These are phyloP conservation scores for Linnemannia schmuckeri DNA, from an alignment of 192 early-diverging fungal species.

Conservation along the genomic window DNA sequence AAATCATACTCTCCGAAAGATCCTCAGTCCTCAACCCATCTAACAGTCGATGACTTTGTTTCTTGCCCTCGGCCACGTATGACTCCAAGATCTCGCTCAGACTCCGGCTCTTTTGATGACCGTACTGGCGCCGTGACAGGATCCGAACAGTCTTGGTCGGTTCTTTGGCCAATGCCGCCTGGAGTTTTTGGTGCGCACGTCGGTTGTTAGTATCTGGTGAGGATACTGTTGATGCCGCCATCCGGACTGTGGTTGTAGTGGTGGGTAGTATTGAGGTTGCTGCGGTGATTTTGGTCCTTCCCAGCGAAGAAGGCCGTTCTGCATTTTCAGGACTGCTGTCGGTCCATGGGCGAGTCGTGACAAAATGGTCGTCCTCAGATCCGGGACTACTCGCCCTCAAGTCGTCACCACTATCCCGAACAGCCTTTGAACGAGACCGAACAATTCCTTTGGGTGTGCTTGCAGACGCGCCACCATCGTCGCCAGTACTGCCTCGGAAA, in stretches of 20 bases:
- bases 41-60: conserved; percentile 17
- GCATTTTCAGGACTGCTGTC: neutral
- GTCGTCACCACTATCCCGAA: neutral
- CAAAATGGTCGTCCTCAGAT: conserved; percentile 36
- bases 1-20: conserved; percentile 47
- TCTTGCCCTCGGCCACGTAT: conserved; percentile 23
- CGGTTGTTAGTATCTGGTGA: neutral
- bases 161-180: neutral
- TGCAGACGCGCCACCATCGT: neutral
- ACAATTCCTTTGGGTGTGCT: neutral
- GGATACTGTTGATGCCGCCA: neutral
- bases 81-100: conserved; percentile 32
- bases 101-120: conserved; percentile 46
- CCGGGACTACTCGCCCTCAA: neutral
- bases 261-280: neutral
- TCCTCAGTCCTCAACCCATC: conserved; percentile 4
- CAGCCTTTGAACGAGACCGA: neutral
- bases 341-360: conserved; percentile 27
- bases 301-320: neutral
- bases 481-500: neutral
- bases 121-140: neutral
- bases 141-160: neutral
- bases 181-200: neutral
- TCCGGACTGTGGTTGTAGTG: conserved; percentile 1
- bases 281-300: neutral